Base-by-base conservation (phyloP, 768 basidiomycete genomes). In the Collybia mongolica region DNA sequence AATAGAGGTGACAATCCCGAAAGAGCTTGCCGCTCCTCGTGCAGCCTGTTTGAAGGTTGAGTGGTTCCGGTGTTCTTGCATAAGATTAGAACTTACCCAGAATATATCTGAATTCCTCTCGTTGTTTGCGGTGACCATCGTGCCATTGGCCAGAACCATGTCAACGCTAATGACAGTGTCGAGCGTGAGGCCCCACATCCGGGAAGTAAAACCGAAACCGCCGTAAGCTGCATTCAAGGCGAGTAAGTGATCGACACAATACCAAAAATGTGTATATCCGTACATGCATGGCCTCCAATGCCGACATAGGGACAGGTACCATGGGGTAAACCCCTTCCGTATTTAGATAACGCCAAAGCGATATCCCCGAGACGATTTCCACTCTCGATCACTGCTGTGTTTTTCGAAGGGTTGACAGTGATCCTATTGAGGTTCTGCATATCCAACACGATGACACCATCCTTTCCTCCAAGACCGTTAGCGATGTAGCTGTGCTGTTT, bases 221-320 rank as follows among this genome's bases (percentile, higher is more conserved):
- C 79, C 77, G 49, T 69, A 75, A 1, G 60, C 69, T 72, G 37
- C 24, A 39, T 39, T n/a, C 11, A 12, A 6, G 11, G 6, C 4
- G 37, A 5, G 15, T 39, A 12, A 19, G n/a, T n/a, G 19, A 39
- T 19, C 11, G 19, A 19, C 3, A n/a, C 4, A 39, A 39, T 4
- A n/a, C 15, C 11, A 19, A 39, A 19, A 39, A 39, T n/a, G 9
- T 23, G 24, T 35, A 7, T 7, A 4, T 26, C 7, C 17, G 42
- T 39, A 65, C 77, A 66, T 44, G 75, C 66, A 58, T 81, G 79
- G 6, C 79, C 79, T 12, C 81, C 80, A 48, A 79, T 75, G 0
- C 79, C 81, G 17, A 79, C 72, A 46, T 74, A 73, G 3, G 76
- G 68, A 53, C 80, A 83, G 1, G 73, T 75, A 0, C 82, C 81